These are phyloP conservation scores for Hymenotorrendiella dingleyae DNA, from an alignment of 2,329 filamentous ascomycete species.

Conservation along the genomic window DNA sequence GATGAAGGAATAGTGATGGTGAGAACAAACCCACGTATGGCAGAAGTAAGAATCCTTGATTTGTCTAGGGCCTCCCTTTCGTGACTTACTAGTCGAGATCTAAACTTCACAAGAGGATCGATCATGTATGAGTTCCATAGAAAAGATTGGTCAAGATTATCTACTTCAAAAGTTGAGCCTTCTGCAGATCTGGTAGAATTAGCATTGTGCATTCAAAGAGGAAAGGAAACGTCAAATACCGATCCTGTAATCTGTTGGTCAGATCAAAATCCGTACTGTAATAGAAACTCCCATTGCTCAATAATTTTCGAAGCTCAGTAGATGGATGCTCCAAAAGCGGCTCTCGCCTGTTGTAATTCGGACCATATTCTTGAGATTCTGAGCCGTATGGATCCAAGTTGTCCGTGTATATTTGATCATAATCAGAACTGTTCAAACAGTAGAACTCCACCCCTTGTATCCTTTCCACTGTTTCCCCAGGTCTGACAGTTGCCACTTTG, in stretches of 20 bases:
- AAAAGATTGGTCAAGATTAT: conserved; percentile 87
- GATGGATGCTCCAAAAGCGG: conserved; percentile 79
- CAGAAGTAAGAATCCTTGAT: conserved; percentile 84
- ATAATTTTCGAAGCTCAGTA: conserved; percentile 80
- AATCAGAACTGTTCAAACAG: conserved; percentile 80
- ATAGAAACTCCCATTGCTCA: conserved; percentile 93
- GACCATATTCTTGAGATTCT: conserved; percentile 37
- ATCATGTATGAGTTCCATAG: conserved; percentile 99
- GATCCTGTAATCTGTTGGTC: conserved; percentile 86
- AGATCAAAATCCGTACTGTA: conserved; percentile 98
- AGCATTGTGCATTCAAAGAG: conserved; percentile 4
- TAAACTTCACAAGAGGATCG: conserved; percentile 81
- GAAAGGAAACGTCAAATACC: conserved; percentile 44
- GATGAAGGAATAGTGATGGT: conserved; percentile 79
- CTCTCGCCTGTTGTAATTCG: conserved; percentile 59
- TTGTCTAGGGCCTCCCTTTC: conserved; percentile 77
- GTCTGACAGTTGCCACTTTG: conserved; percentile 76
- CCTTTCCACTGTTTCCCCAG: conserved; percentile 82
- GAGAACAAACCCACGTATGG: conserved; percentile 86
- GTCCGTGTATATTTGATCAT: conserved; percentile 68
- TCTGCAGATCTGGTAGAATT: conserved; percentile 58
- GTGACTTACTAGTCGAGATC: conserved; percentile 67
- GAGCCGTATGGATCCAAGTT: conserved; percentile 26
- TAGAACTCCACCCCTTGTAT: conserved; percentile 88
- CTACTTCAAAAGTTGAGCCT: conserved; percentile 76